Conservation (phyloP, 2,329 filamentous ascomycete species). For the Nannizziopsis barbatae region DNA sequence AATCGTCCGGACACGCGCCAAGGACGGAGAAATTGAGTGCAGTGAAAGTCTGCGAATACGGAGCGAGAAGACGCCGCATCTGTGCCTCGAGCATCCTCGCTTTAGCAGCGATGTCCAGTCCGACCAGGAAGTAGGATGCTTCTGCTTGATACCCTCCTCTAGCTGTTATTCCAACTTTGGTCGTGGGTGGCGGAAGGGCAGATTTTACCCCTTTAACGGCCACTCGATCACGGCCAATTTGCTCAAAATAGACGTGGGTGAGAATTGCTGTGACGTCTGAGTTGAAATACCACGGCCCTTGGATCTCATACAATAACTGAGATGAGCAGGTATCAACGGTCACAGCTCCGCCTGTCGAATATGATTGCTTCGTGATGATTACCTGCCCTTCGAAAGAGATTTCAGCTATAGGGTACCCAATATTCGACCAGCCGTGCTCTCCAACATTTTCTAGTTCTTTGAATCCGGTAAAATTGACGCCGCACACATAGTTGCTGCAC, state of each 20-base stretch:
- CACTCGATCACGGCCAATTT: slow-evolving; percentile 41
- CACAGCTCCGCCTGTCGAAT: slow-evolving; percentile 31
- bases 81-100: slow-evolving; percentile 38
- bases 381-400: slow-evolving; percentile 33
- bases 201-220: slow-evolving; percentile 38
- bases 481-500: slow-evolving; percentile 35
- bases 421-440: slow-evolving; percentile 34
- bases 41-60: slow-evolving; percentile 25
- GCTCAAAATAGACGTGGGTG: slow-evolving; percentile 42
- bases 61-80: slow-evolving; percentile 30
- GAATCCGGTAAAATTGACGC: slow-evolving; percentile 38
- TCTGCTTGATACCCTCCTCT: slow-evolving; percentile 40
- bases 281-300: slow-evolving; percentile 48
- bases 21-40: slow-evolving; percentile 24
- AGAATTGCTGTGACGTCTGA: slow-evolving; percentile 46
- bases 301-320: slow-evolving; percentile 46
- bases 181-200: slow-evolving; percentile 38
- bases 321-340: slow-evolving; percentile 42
- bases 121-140: slow-evolving; percentile 35
- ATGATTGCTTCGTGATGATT: slow-evolving; percentile 36
- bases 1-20: slow-evolving; percentile 25
- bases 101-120: slow-evolving; percentile 38
- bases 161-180: slow-evolving; percentile 41
- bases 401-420: slow-evolving; percentile 39
- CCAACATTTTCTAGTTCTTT: slow-evolving; percentile 24